A percentile compares a stretch with the other conserved stretches of the same genome.
Conservation (phyloP, 1,284 basidiomycete species). For the Sporisorium iseilematis-ciliati region DNA sequence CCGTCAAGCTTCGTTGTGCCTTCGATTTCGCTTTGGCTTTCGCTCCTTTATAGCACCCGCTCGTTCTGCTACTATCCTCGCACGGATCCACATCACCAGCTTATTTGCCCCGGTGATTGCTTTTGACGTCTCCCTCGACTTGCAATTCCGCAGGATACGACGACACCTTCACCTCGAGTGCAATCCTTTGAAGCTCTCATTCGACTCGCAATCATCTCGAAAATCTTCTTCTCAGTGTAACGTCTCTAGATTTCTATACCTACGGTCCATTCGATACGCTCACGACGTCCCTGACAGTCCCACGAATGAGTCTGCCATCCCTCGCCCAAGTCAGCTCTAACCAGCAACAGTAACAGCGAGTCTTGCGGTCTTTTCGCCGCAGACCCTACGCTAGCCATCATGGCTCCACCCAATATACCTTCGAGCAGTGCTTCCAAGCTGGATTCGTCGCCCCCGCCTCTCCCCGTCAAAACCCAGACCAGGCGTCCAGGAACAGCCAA, state of each 20-base stretch:
- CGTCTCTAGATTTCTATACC: not conserved
- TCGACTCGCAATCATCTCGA: not conserved
- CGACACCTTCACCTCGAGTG: not conserved
- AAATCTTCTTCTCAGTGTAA: not conserved
- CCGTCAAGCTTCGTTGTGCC: not conserved
- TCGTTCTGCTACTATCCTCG: not conserved
- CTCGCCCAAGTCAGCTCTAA: not conserved
- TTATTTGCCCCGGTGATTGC: not conserved
- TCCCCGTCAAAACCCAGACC: slow-evolving; percentile 14
- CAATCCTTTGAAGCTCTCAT: not conserved
- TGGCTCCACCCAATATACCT: slow-evolving; percentile 16
- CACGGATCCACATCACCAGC: not conserved
- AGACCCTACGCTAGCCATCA: slow-evolving; percentile 13
- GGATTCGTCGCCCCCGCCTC: slow-evolving; percentile 14
- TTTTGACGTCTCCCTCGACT: no score
- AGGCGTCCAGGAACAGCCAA: slow-evolving; percentile 4
- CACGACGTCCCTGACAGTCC: not conserved
- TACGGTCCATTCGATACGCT: not conserved
- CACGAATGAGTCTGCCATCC: not conserved
- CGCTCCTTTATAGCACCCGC: not conserved
- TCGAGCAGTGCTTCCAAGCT: not conserved
- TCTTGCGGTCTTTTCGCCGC: slow-evolving; percentile 1
- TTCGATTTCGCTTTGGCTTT: slow-evolving; percentile 1
- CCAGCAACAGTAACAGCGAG: slow-evolving; percentile 14
- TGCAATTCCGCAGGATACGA: not conserved